Base-by-base conservation (phyloP, 2,329 filamentous ascomycete genomes). In the Fusarium aywerte region DNA sequence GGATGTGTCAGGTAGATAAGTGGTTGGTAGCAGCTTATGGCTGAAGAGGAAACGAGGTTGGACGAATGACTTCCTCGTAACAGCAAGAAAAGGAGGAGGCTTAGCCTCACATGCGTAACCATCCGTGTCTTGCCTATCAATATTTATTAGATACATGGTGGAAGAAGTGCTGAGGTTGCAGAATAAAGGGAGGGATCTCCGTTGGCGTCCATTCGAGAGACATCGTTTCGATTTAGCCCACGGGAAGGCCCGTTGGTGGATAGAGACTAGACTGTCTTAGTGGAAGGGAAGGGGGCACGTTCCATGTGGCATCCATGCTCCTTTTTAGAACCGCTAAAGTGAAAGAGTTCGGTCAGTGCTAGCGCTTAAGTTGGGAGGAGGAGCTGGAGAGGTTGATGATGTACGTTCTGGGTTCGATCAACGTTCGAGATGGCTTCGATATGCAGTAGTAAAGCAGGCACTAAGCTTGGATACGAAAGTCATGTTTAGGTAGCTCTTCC, bases 291-390 rank as follows among this genome's bases (percentile, higher is more conserved):
- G 44, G 44, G 50, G n/a, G 39, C 23, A 50, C 32, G n/a, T 21
- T 64, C 60, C 60, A 58, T 63, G 60, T 63, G 60, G 60, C 60
- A 63, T 63, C 60, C 60, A 63, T 63, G 59, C 45, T 64, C 33
- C 12, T 64, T 58, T 64, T 20, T 49, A 63, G 51, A 64, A 51
- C 58, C 48, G 54, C 31, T 27, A 21, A 23, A 15, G n/a, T 18
- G 12, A 49, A n/a, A 61, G 31, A 33, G 36, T 53, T 39, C 23
- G 40, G 25, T 27, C 27, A 35, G 21, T 32, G 36, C 21, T 35
- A 21, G 55, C 25, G 58, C 55, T 38, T 61, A 25, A 20, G 16
- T 27, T 32, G 25, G 20, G 15, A 13, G 23, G 20, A 47, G 15
- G 29, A 33, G 11, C 20, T 15, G 21, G n/a, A 49, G 45, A 49